Conservation (phyloP, 2,329 filamentous ascomycete genomes). For the Immersiporthe knoxdaviesiana region DNA sequence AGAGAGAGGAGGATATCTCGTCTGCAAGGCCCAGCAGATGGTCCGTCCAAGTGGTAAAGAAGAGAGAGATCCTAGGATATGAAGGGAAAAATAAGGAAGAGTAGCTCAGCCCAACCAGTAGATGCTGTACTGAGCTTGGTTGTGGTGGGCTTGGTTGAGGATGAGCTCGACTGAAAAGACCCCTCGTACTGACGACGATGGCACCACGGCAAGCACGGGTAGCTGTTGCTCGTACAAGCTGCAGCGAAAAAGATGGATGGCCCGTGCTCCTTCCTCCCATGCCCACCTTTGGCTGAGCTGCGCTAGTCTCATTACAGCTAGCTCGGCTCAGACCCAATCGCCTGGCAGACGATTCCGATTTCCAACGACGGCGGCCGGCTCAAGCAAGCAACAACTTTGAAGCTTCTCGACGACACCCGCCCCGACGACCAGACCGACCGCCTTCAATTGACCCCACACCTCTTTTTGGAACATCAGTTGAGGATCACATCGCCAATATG, state of each 20-base stretch:
- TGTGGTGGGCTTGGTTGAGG: not conserved
- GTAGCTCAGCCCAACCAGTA: not conserved
- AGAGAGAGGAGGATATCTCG: not conserved
- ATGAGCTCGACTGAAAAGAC: not conserved
- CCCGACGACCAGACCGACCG: not conserved
- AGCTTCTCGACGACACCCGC: constrained; percentile 18
- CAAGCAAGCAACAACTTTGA: constrained; percentile 9
- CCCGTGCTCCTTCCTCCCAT: constrained; percentile 2
- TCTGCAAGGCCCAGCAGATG: not conserved
- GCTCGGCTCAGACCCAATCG: constrained; percentile 21
- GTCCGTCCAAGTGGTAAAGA: not conserved
- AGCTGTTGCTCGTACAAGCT: not conserved
- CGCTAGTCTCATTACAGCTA: constrained; percentile 9
- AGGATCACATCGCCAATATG: constrained; percentile 43
- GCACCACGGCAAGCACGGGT: not conserved
- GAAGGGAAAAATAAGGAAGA: not conserved
- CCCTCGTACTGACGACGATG: not conserved
- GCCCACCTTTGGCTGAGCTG: too few species aligned
- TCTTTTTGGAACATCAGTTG: constrained; percentile 34
- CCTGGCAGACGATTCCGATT: constrained; percentile 30
- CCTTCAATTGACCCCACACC: constrained; percentile 37
- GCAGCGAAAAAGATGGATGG: constrained; percentile 8
- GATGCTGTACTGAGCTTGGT: not conserved
- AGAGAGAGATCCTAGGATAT: not conserved
- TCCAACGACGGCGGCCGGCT: constrained; percentile 32